Percentiles rank a stretch among this genome's conserved stretches.
phyloP scores from a whole-genome alignment of 192 early-diverging fungal species.

The Coemansia sp. region DNA sequence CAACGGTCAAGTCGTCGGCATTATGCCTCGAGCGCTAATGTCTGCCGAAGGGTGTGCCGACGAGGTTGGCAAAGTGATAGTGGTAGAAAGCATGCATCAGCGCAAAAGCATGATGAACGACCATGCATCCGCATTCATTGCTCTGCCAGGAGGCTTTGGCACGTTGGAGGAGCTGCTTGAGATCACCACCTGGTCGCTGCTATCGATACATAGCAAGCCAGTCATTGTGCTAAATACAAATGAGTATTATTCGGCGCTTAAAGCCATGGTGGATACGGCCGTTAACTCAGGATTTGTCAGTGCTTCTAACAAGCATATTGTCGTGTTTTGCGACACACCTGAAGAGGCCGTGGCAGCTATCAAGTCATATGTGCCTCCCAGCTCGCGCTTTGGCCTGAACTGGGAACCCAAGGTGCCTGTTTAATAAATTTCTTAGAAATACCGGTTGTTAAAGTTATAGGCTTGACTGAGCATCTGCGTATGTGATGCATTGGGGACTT shows the following conservation, averaged over 20 bases:
- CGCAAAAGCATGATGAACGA: conserved; percentile 77
- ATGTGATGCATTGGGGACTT: conserved; percentile 22
- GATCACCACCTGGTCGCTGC: conserved; percentile 73
- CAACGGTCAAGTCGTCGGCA: conserved; percentile 67
- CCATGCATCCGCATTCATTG: conserved; percentile 68
- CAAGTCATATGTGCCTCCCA: conserved; percentile 52
- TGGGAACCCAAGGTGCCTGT: conserved; percentile 43
- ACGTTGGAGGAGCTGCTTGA: conserved; percentile 89
- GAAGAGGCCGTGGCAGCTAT: conserved; percentile 59
- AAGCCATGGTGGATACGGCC: conserved; percentile 61
- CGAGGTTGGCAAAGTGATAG: conserved; percentile 52
- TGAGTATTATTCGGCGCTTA: conserved; percentile 72
- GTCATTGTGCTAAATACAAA: conserved; percentile 74
- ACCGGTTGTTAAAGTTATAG: conserved; percentile 34
- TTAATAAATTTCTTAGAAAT: conserved; percentile 8
- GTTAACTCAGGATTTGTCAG: conserved; percentile 66
- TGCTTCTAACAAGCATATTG: conserved; percentile 49
- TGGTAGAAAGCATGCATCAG: conserved; percentile 81
- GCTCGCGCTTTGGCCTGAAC: conserved; percentile 50
- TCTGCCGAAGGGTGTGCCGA: conserved; percentile 47
- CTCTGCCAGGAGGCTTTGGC: conserved; percentile 83
- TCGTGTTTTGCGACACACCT: conserved; percentile 60
- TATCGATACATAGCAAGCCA: conserved; percentile 79
- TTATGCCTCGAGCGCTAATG: conserved; percentile 69
- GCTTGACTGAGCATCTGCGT: conserved; percentile 30